A percentile compares a stretch with the other conserved stretches of the same genome.
phyloP scores from a whole-genome alignment of 2,329 filamentous ascomycete species.

The Pochonia chlamydosporia region DNA sequence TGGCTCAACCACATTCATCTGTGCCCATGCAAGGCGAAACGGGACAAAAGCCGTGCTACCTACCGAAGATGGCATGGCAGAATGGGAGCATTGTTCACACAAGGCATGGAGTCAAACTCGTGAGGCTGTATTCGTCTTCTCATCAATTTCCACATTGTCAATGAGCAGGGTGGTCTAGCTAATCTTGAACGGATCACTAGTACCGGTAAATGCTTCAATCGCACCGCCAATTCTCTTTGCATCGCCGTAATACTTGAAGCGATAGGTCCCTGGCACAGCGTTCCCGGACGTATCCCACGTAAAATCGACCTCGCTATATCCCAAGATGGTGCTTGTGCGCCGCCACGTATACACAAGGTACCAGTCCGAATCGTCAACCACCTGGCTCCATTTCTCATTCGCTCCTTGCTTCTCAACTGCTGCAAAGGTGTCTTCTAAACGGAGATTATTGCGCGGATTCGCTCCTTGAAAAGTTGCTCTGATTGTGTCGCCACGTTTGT shows the following conservation, averaged over 20 bases:
- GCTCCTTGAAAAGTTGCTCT: conserved; percentile 72
- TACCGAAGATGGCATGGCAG: too few relatives aligned
- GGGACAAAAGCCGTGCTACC: too few relatives aligned
- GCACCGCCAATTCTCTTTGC: conserved; percentile 52
- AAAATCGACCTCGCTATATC: conserved; percentile 71
- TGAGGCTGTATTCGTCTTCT: too few relatives aligned
- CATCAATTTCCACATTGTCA: too few relatives aligned
- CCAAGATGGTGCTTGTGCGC: conserved; percentile 61
- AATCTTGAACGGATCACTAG: conserved; percentile 15
- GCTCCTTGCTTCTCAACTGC: conserved; percentile 60
- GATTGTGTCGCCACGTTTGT: conserved; percentile 56
- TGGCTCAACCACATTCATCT: too few relatives aligned
- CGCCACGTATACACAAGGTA: conserved; percentile 75
- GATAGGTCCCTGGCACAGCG: conserved; percentile 61
- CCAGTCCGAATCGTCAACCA: conserved; percentile 78
- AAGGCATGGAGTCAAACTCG: too few relatives aligned
- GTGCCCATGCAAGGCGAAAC: too few relatives aligned
- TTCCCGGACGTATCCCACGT: conserved; percentile 60
- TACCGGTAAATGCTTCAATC: conserved; percentile 22
- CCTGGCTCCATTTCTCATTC: conserved; percentile 51
- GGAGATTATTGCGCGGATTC: conserved; percentile 84
- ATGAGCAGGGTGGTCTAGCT: too few relatives aligned
- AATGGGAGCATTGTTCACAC: too few relatives aligned
- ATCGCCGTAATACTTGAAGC: conserved; percentile 81
- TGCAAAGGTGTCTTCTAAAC: conserved; percentile 70